Conservation (phyloP, 225 moss, liverwort and hornwort species). For the Pleurozium schreberi region DNA sequence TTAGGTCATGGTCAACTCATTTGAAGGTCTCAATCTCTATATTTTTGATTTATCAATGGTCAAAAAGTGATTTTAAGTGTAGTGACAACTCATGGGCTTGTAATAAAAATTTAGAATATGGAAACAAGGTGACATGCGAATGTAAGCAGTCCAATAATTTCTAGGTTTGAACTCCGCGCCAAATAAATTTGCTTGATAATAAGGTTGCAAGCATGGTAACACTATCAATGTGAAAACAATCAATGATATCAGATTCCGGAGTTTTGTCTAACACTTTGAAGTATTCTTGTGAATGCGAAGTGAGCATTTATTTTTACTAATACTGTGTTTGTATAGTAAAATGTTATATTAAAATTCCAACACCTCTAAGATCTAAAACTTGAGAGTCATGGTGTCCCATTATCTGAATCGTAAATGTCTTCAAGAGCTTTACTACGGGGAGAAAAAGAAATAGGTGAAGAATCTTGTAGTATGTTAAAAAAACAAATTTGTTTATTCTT, state of each 20-base stretch:
- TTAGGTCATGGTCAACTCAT: background rate
- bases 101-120: background rate
- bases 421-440: rapidly evolving
- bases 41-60: background rate
- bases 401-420: rapidly evolving
- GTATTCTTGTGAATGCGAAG: background rate
- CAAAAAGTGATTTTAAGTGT: background rate
- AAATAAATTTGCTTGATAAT: background rate
- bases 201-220: background rate
- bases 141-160: background rate
- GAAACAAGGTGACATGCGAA: background rate
- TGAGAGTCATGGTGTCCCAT: rapidly evolving
- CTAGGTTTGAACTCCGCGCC: rapidly evolving
- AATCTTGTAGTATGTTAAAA: too few species aligned
- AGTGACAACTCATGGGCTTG: background rate
- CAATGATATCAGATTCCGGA: rapidly evolving
- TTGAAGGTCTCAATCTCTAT: background rate
- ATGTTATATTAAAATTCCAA: background rate
- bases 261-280: background rate
- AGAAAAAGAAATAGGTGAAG: too few species aligned
- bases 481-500: background rate
- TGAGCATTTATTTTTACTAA: rapidly evolving
- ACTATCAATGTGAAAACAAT: background rate
- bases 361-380: rapidly evolving
- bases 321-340: background rate